phyloP scores from a whole-genome alignment of 140 eudicot genomes.

The Erigeron philadelphicus region DNA sequence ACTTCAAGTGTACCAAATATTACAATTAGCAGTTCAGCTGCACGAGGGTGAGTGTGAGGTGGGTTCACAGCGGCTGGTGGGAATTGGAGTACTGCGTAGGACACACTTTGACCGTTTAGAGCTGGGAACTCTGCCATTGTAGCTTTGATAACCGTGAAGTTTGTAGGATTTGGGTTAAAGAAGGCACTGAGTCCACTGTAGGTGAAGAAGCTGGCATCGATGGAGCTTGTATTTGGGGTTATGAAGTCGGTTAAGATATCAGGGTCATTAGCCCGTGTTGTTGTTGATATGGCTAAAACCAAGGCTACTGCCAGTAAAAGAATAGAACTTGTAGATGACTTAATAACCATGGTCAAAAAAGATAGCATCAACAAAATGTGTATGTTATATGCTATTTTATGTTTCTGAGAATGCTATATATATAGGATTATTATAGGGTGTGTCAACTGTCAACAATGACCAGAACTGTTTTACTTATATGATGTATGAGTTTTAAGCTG shows the following conservation, averaged over 20 bases:
- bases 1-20: conserved; percentile 35
- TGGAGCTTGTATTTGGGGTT: conserved; percentile 16
- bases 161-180: conserved; percentile 23
- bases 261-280: conserved; percentile 34
- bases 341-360: conserved; percentile 7
- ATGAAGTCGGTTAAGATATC: conserved; percentile 36
- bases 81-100: conserved; percentile 39
- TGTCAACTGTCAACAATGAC: not conserved
- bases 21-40: conserved; percentile 35
- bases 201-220: conserved; percentile 35
- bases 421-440: conserved; percentile 1
- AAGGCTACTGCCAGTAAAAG: conserved; percentile 14
- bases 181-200: conserved; percentile 22
- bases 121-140: conserved; percentile 36
- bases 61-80: conserved; percentile 40
- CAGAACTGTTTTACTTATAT: not conserved
- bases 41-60: conserved; percentile 44
- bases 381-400: not conserved
- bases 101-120: conserved; percentile 38
- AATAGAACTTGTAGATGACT: not conserved
- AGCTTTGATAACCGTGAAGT: conserved; percentile 35
- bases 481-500: not conserved
- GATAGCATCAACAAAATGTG: not conserved
- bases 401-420: conserved; percentile 18
- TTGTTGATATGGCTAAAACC: conserved; percentile 21